A percentile compares a stretch with the other conserved stretches of the same genome.
Conservation (phyloP, 2,329 filamentous ascomycete species). For the Xylariaceae sp. region DNA sequence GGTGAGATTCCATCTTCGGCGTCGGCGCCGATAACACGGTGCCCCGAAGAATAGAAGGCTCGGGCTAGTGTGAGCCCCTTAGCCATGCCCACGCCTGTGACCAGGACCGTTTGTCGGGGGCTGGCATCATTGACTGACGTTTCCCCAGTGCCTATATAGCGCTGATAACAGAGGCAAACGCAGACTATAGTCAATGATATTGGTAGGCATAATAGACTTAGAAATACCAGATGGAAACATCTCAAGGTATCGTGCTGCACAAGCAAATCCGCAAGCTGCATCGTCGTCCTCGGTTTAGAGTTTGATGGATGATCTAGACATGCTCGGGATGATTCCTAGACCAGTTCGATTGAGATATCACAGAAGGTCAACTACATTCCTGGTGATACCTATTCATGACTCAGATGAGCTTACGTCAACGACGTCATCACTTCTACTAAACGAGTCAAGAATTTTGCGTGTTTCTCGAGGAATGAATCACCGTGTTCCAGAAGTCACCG, state of each 20-base stretch:
- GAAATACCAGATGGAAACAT: slow-evolving; percentile 17
- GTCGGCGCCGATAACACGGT: slow-evolving; percentile 70
- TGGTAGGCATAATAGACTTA: slow-evolving; percentile 18
- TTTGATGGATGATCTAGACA: background rate
- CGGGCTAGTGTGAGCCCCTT: slow-evolving; percentile 67
- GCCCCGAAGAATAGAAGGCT: slow-evolving; percentile 58
- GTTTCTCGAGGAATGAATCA: too few relatives aligned
- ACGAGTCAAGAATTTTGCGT: too few relatives aligned
- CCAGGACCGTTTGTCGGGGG: slow-evolving; percentile 49
- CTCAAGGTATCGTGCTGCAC: background rate
- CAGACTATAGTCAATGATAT: slow-evolving; percentile 7
- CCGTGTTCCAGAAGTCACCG: too few relatives aligned
- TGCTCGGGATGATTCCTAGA: background rate
- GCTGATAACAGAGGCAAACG: background rate
- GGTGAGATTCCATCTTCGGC: slow-evolving; percentile 46
- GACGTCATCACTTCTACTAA: background rate
- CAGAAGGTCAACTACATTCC: too few relatives aligned
- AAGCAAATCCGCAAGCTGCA: background rate
- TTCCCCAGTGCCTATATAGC: background rate
- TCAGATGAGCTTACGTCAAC: background rate
- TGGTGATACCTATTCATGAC: background rate
- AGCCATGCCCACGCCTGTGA: slow-evolving; percentile 70
- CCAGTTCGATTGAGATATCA: background rate
- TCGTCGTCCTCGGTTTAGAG: background rate
- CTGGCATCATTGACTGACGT: background rate